Evolutionary conservation across 176 grass and related monocot species (phyloP).

Genomic region (Pharus latifolius): DNA sequence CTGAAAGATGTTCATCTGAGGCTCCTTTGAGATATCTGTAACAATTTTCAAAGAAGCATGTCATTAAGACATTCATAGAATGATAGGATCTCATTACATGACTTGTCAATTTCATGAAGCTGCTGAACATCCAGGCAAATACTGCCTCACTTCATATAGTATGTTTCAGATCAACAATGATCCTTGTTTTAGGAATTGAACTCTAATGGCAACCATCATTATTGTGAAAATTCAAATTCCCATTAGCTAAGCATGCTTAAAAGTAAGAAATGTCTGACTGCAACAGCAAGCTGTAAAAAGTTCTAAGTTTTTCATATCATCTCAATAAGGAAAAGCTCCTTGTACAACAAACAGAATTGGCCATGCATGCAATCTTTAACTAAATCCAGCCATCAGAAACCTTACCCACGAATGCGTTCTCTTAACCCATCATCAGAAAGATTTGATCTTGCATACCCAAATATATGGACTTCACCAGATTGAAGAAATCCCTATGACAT

Average conservation of each 20-base stretch:
- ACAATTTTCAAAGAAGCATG: not conserved
- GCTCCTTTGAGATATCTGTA: slow-evolving; percentile 76
- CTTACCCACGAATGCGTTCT: slow-evolving; percentile 69
- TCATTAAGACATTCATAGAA: slow-evolving; percentile 7
- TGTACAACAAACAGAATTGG: not conserved
- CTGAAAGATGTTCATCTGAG: slow-evolving; percentile 60
- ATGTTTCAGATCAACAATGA: slow-evolving; percentile 7
- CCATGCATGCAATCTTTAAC: not conserved
- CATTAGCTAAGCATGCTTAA: slow-evolving; percentile 1
- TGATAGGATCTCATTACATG: not conserved
- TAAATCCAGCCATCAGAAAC: slow-evolving; percentile 18
- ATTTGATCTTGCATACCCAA: slow-evolving; percentile 91
- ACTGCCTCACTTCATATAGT: not conserved
- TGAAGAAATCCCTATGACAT: slow-evolving; percentile 64
- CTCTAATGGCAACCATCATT: not conserved
- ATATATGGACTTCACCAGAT: slow-evolving; percentile 74
- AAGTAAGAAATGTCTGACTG: not conserved
- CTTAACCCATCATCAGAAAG: slow-evolving; percentile 89
- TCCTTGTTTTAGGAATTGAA: slow-evolving; percentile 10
- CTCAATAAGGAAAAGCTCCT: too few species aligned
- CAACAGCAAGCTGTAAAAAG: not conserved
- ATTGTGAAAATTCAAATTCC: not conserved
- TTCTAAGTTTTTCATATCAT: not conserved
- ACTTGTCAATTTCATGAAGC: not conserved
- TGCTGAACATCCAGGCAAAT: slow-evolving; percentile 10